Evolutionary conservation across 176 grass and related monocot species (phyloP).

Genomic region (Chrysopogon serrulatus): DNA sequence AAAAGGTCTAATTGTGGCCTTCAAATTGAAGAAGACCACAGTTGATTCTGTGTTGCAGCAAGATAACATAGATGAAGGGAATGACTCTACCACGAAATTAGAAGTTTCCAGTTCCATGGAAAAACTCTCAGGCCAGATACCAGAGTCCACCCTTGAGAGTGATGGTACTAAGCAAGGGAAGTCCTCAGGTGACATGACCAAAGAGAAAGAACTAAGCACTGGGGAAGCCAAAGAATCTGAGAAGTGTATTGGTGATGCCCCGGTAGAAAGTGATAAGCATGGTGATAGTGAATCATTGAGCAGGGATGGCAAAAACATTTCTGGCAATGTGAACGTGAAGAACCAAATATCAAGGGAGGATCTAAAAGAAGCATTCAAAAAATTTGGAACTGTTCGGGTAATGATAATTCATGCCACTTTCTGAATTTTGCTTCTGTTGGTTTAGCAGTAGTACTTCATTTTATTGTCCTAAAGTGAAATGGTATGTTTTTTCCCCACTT

Average conservation of each 20-base stretch:
- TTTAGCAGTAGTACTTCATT: neutral
- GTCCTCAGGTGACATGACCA: neutral
- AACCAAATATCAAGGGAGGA: conserved; percentile 65
- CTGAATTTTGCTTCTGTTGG: neutral
- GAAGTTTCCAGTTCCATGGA: conserved; percentile 5
- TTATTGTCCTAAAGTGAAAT: neutral
- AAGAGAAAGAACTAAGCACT: conserved; percentile 9
- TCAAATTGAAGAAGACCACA: conserved; percentile 56
- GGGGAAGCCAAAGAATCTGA: neutral
- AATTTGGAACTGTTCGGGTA: conserved; percentile 83
- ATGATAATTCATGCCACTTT: neutral
- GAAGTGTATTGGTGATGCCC: conserved; percentile 22
- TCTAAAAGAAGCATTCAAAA: conserved; percentile 46
- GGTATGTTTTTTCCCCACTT: neutral
- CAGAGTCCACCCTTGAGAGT: neutral
- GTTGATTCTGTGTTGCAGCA: conserved; percentile 5
- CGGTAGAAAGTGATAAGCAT: conserved; percentile 21
- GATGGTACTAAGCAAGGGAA: conserved; percentile 13
- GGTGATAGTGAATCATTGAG: conserved; percentile 15
- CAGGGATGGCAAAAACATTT: conserved; percentile 16
- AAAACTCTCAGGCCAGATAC: neutral
- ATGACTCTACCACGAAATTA: conserved; percentile 10
- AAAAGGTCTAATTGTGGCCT: conserved; percentile 68
- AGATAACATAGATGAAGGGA: conserved; percentile 17
- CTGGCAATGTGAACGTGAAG: conserved; percentile 22